Evolutionary conservation across 192 early-diverging fungal species (phyloP).

Genomic region (Phycomyces blakesleeanus): DNA sequence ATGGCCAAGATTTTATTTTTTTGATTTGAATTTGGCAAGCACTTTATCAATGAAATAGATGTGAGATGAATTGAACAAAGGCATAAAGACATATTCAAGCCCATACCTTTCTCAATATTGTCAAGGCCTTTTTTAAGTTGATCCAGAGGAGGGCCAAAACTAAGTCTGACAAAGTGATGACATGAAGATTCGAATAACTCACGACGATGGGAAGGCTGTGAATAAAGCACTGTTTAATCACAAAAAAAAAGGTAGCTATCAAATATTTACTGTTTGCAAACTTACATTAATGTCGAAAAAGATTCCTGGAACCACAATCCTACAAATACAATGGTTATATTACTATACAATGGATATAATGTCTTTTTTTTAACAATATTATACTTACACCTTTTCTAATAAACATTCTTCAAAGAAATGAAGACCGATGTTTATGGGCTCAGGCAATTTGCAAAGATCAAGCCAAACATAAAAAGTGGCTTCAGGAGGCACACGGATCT

Average conservation of each 20-base stretch:
- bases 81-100: too few species aligned
- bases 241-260: too few species aligned
- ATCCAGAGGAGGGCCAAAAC: slow-evolving; percentile 53
- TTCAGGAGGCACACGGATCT: slow-evolving; percentile 37
- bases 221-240: too few species aligned
- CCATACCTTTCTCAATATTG: slow-evolving; percentile 38
- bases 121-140: slow-evolving; percentile 44
- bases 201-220: slow-evolving; percentile 44
- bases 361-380: too few species aligned
- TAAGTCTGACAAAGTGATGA: slow-evolving; percentile 52
- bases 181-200: slow-evolving; percentile 52
- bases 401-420: slow-evolving; percentile 54
- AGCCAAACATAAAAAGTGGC: slow-evolving; percentile 59
- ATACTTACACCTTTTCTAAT: slow-evolving; percentile 50
- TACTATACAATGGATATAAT: too few species aligned
- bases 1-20: too few species aligned
- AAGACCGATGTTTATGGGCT: slow-evolving; percentile 51
- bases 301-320: slow-evolving; percentile 40
- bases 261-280: background rate
- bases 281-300: slow-evolving; percentile 56
- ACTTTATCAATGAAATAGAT: too few species aligned
- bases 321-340: too few species aligned
- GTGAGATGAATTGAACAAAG: too few species aligned
- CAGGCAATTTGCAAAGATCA: slow-evolving; percentile 38
- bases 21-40: background rate